Evolutionary conservation across 2,329 filamentous ascomycete genomes (phyloP).

Genomic region (Diaporthe humulicola): DNA sequence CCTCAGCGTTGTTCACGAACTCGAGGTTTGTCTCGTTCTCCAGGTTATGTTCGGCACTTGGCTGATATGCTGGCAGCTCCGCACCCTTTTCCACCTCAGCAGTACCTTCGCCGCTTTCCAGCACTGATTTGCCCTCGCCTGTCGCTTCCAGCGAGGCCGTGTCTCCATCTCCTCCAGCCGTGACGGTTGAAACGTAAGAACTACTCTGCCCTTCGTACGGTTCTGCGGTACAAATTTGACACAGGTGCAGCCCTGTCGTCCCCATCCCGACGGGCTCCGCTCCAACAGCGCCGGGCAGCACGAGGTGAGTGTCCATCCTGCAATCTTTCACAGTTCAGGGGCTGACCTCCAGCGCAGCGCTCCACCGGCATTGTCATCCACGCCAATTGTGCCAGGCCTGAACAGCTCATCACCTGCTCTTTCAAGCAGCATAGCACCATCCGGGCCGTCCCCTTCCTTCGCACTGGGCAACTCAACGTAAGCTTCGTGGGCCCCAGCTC

Average conservation of each 20-base stretch:
- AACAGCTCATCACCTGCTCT: slow-evolving; percentile 4
- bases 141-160: neutral
- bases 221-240: slow-evolving; percentile 41
- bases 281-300: slow-evolving; percentile 3
- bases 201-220: neutral
- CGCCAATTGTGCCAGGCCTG: neutral
- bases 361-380: neutral
- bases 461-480: slow-evolving; percentile 29
- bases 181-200: slow-evolving; percentile 34
- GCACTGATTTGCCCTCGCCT: slow-evolving; percentile 4
- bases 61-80: slow-evolving; percentile 26
- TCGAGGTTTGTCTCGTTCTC: slow-evolving; percentile 26
- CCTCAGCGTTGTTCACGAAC: slow-evolving; percentile 6
- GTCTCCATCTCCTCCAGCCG: neutral
- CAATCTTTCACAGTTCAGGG: too few relatives aligned
- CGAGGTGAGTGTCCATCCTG: slow-evolving; percentile 20
- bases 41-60: too few relatives aligned
- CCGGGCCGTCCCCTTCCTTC: slow-evolving; percentile 5
- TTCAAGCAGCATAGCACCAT: neutral
- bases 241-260: slow-evolving; percentile 38
- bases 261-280: slow-evolving; percentile 29
- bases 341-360: slow-evolving; percentile 18
- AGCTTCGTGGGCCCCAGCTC: neutral
- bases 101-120: neutral
- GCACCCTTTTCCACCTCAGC: neutral